Evolutionary conservation across 164 flowering plant genomes (phyloP).

Genomic region (Tetrastigma voinierianum): DNA sequence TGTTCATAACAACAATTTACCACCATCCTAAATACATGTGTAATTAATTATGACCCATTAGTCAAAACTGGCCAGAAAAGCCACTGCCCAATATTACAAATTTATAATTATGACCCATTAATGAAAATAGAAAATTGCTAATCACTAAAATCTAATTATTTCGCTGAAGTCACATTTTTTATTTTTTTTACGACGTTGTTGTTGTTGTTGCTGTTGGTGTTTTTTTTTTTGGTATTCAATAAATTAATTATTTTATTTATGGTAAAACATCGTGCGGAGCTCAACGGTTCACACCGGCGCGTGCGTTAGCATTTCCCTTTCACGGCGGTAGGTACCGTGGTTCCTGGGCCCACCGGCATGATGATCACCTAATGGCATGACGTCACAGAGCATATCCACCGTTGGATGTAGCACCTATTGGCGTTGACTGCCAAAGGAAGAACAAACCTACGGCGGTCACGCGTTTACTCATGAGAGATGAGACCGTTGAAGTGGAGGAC

Average conservation of each 20-base stretch:
- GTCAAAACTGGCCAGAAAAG: too few species aligned
- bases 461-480: background rate
- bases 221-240: too few species aligned
- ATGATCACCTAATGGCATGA: slow-evolving; percentile 6
- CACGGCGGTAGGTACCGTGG: slow-evolving; percentile 19
- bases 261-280: too few species aligned
- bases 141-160: too few species aligned
- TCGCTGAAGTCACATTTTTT: too few species aligned
- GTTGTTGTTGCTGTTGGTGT: too few species aligned
- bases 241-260: too few species aligned
- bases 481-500: background rate
- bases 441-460: slow-evolving; percentile 7
- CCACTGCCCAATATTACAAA: background rate
- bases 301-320: slow-evolving; percentile 17
- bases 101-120: background rate
- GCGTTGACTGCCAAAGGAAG: background rate
- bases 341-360: slow-evolving; percentile 11
- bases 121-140: background rate
- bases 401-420: background rate
- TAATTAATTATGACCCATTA: too few species aligned
- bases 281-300: slow-evolving; percentile 3
- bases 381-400: background rate
- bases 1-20: too few species aligned
- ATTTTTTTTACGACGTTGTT: too few species aligned
- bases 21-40: too few species aligned